Base-by-base conservation (phyloP, 2,329 filamentous ascomycete species). In the Lasiodiplodia citricola region DNA sequence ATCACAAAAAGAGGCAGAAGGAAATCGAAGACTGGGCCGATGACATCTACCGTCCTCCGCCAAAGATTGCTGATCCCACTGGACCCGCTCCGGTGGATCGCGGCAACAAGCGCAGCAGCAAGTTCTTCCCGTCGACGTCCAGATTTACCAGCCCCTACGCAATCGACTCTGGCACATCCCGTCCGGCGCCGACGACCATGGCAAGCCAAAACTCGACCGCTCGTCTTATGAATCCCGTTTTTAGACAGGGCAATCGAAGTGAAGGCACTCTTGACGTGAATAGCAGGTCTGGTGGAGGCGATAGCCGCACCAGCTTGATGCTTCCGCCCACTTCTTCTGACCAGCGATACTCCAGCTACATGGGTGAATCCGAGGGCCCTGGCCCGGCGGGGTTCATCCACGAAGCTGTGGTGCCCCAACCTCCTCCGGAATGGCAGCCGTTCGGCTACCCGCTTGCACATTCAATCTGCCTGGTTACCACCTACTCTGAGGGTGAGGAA, bases 1-100 rank as follows among this genome's bases (percentile, higher is more conserved):
- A 96, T 78, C 88, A 90, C 72, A 94, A 95, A 79, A 91, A 94
- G 81, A 90, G 96, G 69, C 91, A 94, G 73, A 90, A 91, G 74
- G 94, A 98, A 82, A 99, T 99, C 72, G 96, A 99, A 80, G 95
- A 97, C 75, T 99, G 96, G 96, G 91, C 91, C 16, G 93, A 98
- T 72, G 96, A 99, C 76, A 99, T 99, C 74, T 98, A 99, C 80
- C 92, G 94, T 54, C 92, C 95, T 3, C 93, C 94, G 28, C 90
- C 91, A 67, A 92, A 94, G 72, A 85, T 97, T 71, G 87, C 91
- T 3, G 96, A 97, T 74, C 83, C 91, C 52, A 80, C 81, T 21
- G 86, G 85, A 13, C 88, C 87, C 50, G 28, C 28, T 6, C 84
- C 87, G 16, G 31, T 47, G 5, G 93, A 95, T 71, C 87, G 92